These are phyloP conservation scores for Hygrocybe coccinea DNA, from an alignment of 768 basidiomycete species.

Conservation along the genomic window DNA sequence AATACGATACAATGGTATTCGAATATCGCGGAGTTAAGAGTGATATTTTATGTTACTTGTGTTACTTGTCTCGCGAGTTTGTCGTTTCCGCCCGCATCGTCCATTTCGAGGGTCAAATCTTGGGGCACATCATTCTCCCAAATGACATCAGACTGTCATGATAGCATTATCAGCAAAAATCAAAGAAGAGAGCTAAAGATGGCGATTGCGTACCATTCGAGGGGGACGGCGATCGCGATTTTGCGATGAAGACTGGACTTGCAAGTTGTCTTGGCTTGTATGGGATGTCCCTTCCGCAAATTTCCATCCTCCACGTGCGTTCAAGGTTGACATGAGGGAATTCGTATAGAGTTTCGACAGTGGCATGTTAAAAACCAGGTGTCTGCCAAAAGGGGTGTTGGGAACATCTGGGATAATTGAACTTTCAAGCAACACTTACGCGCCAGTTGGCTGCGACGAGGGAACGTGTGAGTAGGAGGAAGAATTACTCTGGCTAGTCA, in stretches of 20 bases:
- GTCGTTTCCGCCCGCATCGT: no score
- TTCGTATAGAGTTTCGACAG: constrained; percentile 41
- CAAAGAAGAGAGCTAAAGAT: no score
- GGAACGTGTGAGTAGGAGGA: not conserved
- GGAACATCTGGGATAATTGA: not conserved
- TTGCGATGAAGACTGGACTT: not conserved
- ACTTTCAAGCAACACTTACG: constrained; percentile 13
- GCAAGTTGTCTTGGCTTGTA: not conserved
- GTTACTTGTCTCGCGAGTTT: no score
- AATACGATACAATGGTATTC: no score
- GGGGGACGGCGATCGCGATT: no score
- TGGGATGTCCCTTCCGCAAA: constrained; percentile 1
- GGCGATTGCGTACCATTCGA: no score
- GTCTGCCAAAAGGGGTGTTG: constrained; percentile 18
- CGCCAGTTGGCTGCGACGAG: constrained; percentile 18
- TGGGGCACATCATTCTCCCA: no score
- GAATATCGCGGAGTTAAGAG: no score
- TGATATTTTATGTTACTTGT: no score
- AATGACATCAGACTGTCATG: no score
- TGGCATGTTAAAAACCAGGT: constrained; percentile 36
- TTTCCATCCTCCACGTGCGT: constrained; percentile 31
- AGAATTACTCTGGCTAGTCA: not conserved
- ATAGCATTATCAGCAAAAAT: no score
- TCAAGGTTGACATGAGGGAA: constrained; percentile 36
- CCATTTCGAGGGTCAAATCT: no score